A percentile compares a stretch with the other conserved stretches of the same genome.
Conservation (phyloP, 352 stramenopile species). For the Phytophthora idaei region DNA sequence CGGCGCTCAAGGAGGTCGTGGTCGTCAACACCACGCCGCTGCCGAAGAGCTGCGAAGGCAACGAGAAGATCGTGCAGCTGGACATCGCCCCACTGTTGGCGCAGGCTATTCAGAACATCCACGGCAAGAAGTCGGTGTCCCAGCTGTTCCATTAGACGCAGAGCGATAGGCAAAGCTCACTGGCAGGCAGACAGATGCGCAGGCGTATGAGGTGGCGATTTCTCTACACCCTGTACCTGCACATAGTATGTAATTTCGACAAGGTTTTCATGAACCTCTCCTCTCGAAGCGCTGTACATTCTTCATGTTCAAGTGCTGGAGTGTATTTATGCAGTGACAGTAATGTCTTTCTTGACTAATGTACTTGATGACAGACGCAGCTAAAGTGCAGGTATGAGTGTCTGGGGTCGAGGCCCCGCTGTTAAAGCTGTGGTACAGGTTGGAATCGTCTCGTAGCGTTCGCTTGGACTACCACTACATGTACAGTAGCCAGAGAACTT, state of each 20-base stretch:
- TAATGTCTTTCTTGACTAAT: constrained; percentile 8
- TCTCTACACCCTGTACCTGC: constrained; percentile 12
- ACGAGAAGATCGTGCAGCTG: constrained; percentile 98
- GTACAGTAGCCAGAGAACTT: neutral
- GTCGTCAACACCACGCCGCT: constrained; percentile 91
- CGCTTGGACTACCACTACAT: neutral
- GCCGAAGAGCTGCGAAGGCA: constrained; percentile 88
- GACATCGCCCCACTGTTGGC: constrained; percentile 98
- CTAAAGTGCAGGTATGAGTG: constrained; percentile 8
- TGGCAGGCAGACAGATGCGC: constrained; percentile 27
- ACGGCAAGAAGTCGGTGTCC: constrained; percentile 99
- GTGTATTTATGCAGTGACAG: constrained; percentile 32
- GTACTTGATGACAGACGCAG: constrained; percentile 6
- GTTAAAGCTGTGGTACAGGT: neutral
- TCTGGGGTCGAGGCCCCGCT: constrained; percentile 6
- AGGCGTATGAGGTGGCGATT: constrained; percentile 3
- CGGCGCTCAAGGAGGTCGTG: constrained; percentile 91
- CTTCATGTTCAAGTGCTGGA: constrained; percentile 27
- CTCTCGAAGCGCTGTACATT: constrained; percentile 9
- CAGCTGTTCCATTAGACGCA: constrained; percentile 98
- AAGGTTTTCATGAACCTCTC: constrained; percentile 34
- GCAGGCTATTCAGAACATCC: constrained; percentile 99
- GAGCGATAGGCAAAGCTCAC: constrained; percentile 12
- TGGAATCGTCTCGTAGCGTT: constrained; percentile 1
- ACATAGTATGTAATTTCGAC: constrained; percentile 44